Percentiles rank a stretch among this genome's conserved stretches.
Conservation (phyloP, 805 yeast species). For the Brettanomyces nanus region DNA sequence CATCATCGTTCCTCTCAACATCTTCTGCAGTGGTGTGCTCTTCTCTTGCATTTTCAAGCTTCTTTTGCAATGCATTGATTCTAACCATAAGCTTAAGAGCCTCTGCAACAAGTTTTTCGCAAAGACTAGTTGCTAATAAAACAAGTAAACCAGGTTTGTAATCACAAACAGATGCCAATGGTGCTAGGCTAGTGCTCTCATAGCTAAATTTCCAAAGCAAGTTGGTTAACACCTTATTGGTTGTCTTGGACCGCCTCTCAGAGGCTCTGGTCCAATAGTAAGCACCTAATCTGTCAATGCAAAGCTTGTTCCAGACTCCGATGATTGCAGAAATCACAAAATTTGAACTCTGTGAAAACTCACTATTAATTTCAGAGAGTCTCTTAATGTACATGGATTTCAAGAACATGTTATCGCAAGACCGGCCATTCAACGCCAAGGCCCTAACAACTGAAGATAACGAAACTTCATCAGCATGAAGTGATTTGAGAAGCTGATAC, state of each 20-base stretch:
- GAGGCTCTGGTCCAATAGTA: conserved; percentile 10
- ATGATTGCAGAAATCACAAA: conserved; percentile 4
- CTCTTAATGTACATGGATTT: conserved; percentile 17
- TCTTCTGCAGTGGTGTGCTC: neutral
- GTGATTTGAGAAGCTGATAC: conserved; percentile 8
- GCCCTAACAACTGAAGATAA: conserved; percentile 7
- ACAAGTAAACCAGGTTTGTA: neutral
- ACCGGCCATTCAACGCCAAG: conserved; percentile 4
- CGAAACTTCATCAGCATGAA: neutral
- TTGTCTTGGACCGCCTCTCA: neutral
- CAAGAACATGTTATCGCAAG: conserved; percentile 12
- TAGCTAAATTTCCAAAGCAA: neutral
- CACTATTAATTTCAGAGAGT: conserved; percentile 8
- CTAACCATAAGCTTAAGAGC: conserved; percentile 1
- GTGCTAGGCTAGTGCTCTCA: neutral
- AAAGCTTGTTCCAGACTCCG: conserved; percentile 5
- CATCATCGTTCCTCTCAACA: neutral
- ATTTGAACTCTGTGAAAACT: neutral
- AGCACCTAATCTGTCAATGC: conserved; percentile 15
- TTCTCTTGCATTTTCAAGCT: neutral
- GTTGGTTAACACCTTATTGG: neutral
- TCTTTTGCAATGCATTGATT: neutral
- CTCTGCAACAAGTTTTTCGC: neutral
- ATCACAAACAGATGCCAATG: neutral
- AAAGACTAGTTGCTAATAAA: neutral